A percentile compares a stretch with the other conserved stretches of the same genome.
Conservation (phyloP, 192 early-diverging fungal species). For the Gonapodya sp. region DNA sequence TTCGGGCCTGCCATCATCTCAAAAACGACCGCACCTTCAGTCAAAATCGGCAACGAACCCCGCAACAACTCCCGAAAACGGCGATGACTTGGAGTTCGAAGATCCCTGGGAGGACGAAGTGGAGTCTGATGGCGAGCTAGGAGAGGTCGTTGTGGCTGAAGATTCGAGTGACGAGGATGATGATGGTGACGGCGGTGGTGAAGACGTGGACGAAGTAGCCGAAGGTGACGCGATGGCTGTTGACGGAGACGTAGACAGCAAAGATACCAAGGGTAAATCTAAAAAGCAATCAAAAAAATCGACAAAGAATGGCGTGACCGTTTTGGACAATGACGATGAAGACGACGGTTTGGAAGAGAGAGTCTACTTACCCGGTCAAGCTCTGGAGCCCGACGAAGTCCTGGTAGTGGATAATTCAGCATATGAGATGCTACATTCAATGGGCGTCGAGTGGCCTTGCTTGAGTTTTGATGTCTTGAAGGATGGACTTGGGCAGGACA, state of each 20-base stretch:
- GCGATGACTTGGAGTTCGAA: conserved; percentile 79
- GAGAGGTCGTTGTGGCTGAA: conserved; percentile 29
- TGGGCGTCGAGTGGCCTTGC: conserved; percentile 92
- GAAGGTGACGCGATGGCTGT: conserved; percentile 11
- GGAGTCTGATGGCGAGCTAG: conserved; percentile 57
- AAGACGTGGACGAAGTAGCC: conserved; percentile 31
- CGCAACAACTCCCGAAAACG: conserved; percentile 20
- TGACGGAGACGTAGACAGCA: conserved; percentile 21
- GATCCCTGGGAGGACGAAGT: conserved; percentile 86
- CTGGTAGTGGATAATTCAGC: conserved; percentile 89
- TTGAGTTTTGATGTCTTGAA: conserved; percentile 91
- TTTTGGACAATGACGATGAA: conserved; percentile 50
- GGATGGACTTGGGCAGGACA: conserved; percentile 69
- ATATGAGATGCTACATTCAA: conserved; percentile 93
- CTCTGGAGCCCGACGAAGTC: conserved; percentile 73
- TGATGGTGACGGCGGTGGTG: conserved; percentile 50
- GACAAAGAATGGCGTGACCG: conserved; percentile 27
- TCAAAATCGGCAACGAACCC: neutral
- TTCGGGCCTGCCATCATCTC: neutral
- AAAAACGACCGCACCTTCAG: neutral
- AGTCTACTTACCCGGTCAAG: conserved; percentile 65
- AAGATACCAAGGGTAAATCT: conserved; percentile 14
- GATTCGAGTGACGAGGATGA: conserved; percentile 28
- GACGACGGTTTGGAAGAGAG: conserved; percentile 46
- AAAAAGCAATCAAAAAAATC: conserved; percentile 15